Base-by-base conservation (phyloP, 2,329 filamentous ascomycete genomes). In the Stagonosporopsis rhizophila region DNA sequence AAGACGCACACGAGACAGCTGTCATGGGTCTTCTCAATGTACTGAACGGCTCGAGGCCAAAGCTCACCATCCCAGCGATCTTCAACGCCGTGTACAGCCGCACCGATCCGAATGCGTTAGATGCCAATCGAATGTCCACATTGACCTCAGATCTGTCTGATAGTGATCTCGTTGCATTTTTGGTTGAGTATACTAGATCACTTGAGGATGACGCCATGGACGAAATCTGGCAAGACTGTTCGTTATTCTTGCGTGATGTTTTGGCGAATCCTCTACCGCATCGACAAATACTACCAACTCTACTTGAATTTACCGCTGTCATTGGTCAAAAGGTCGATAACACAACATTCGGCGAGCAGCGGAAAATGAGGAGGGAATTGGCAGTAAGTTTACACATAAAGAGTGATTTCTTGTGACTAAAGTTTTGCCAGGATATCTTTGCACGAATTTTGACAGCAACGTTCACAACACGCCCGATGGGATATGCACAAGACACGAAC, bases 191-290 rank as follows among this genome's bases (percentile, higher is more conserved):
- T 75, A 89, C 92, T 0, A 86, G 86, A 27, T 95, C 93, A 0
- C 82, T 98, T 12, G 95, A 99, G 70, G 95, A 99, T 68, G 95
- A 99, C 79, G 90, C 95, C 15, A 94, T 97, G 84, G 95, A 99
- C 68, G 95, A 99, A 76, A 96, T 99, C 44, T 99, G 95, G 95
- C 84, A 88, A 37, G 94, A 99, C 72, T 99, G 94, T 74, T 92
- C 93, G 68, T 86, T 89, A 0, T 99, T 99, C 75, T 77, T 98
- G 58, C 89, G 88, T 61, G 96, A 99, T 72, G 85, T 99, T 25
- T 82, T 99, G 25, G 87, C 89, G 22, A 99, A 99, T 70, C 96
- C 95, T 1, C 92, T 99, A 69, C 95, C 95, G 2, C 94, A 99
- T 77, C 85, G 95, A 52, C 93, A 97, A 71, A 94, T 93, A 7